phyloP scores from a whole-genome alignment of 164 flowering plant genomes.

The Akebia trifoliata region DNA sequence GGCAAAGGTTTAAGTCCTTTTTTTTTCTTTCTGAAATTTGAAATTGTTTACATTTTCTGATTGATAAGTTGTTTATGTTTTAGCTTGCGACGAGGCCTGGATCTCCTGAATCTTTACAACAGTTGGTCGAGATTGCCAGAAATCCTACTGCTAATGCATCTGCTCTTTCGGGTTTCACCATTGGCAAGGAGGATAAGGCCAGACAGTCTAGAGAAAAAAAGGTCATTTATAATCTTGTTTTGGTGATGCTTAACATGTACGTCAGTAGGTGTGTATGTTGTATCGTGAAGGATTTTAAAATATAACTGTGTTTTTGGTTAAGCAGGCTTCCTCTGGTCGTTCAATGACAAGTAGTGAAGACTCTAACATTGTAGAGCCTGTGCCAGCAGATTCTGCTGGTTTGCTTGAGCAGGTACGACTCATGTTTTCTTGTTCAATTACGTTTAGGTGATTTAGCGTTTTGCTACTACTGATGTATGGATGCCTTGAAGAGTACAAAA shows the following conservation, averaged over 20 bases:
- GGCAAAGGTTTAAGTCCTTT: conserved; percentile 54
- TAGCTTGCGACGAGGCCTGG: conserved; percentile 92
- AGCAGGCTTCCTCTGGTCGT: conserved; percentile 36
- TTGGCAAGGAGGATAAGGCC: conserved; percentile 62
- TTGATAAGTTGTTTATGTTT: conserved; percentile 6
- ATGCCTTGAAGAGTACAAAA: too few relatives aligned
- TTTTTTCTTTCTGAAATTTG: not conserved
- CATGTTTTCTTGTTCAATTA: not conserved
- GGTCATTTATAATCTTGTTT: conserved; percentile 32
- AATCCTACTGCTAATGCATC: conserved; percentile 67
- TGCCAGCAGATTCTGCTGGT: conserved; percentile 65
- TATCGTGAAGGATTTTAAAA: not conserved
- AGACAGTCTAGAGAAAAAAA: conserved; percentile 62
- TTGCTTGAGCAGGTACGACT: conserved; percentile 81
- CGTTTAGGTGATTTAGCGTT: too few relatives aligned
- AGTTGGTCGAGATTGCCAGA: conserved; percentile 71
- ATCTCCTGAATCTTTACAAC: conserved; percentile 78
- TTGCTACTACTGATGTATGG: too few relatives aligned
- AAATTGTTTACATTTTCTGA: not conserved
- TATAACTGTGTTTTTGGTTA: conserved; percentile 6
- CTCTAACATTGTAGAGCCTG: conserved; percentile 31
- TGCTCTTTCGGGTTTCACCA: too few relatives aligned
- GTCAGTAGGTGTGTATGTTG: not conserved
- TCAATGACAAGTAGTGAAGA: conserved; percentile 52
- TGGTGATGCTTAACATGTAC: too few relatives aligned